These are phyloP conservation scores for Tripidium arundinaceum DNA, from an alignment of 202 grass and related monocot species.

Conservation along the genomic window DNA sequence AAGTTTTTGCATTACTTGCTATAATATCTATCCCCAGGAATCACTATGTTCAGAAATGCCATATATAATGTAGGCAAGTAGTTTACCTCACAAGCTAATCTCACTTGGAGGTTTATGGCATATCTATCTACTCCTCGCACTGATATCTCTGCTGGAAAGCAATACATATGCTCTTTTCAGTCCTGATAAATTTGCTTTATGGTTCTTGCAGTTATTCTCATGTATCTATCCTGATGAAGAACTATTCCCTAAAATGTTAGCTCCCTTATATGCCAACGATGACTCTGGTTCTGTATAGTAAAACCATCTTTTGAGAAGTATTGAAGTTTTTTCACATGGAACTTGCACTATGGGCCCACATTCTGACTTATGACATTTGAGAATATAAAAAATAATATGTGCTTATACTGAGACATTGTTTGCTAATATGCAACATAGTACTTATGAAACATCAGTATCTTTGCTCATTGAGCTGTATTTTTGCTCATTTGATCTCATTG, in stretches of 20 bases:
- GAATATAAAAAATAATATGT: neutral
- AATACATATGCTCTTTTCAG: slow-evolving; percentile 58
- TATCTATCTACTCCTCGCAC: slow-evolving; percentile 69
- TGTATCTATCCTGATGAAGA: slow-evolving; percentile 60
- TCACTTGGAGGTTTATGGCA: slow-evolving; percentile 54
- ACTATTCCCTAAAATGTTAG: slow-evolving; percentile 53
- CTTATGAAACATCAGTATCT: slow-evolving; percentile 3
- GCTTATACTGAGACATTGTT: neutral
- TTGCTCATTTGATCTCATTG: neutral
- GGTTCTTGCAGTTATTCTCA: slow-evolving; percentile 47
- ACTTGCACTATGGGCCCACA: neutral
- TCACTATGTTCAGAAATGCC: neutral
- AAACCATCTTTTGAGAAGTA: slow-evolving; percentile 29
- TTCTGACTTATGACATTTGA: neutral
- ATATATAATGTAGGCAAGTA: neutral
- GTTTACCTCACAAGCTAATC: neutral
- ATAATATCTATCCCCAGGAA: neutral
- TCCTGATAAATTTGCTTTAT: slow-evolving; percentile 27
- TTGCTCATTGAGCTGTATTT: neutral
- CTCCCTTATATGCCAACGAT: slow-evolving; percentile 40
- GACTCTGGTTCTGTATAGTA: slow-evolving; percentile 43
- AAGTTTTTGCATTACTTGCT: neutral
- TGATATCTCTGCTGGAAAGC: slow-evolving; percentile 50
- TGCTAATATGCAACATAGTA: neutral
- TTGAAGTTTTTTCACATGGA: neutral